These are phyloP conservation scores for Pythium dissimile DNA, from an alignment of 352 stramenopile genomes.

Conservation along the genomic window DNA sequence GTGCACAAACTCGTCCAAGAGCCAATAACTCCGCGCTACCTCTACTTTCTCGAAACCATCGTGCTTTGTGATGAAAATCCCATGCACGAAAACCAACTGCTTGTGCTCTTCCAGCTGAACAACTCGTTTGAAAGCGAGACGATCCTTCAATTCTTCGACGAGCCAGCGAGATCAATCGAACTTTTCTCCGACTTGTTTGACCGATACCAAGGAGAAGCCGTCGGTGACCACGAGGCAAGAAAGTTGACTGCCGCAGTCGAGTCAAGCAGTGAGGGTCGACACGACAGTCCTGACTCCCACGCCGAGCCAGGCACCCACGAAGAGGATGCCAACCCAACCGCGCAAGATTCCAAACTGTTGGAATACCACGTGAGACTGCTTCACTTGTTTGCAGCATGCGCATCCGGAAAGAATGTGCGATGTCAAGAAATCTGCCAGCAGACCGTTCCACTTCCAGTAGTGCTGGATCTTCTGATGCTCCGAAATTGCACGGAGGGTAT, in stretches of 20 bases:
- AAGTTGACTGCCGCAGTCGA: too few relatives aligned
- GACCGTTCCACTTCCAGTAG: conserved; percentile 40
- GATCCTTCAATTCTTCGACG: conserved; percentile 57
- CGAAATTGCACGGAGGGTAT: conserved; percentile 45
- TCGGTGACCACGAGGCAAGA: background rate
- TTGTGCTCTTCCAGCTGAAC: conserved; percentile 67
- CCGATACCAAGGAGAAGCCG: conserved; percentile 6
- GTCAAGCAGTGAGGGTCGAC: too few relatives aligned
- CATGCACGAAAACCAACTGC: conserved; percentile 57
- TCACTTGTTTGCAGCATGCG: conserved; percentile 60
- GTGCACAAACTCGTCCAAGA: conserved; percentile 39
- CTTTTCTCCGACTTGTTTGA: conserved; percentile 34
- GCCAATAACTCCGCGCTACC: conserved; percentile 42
- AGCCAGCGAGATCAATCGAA: conserved; percentile 21
- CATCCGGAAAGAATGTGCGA: conserved; percentile 51
- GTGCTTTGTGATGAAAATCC: conserved; percentile 57
- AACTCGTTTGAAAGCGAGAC: conserved; percentile 50
- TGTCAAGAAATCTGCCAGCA: conserved; percentile 71
- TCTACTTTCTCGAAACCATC: conserved; percentile 59
- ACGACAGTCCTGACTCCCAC: too few relatives aligned
- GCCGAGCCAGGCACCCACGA: too few relatives aligned
- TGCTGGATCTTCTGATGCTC: conserved; percentile 38
- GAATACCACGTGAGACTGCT: conserved; percentile 59
- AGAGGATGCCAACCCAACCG: background rate
- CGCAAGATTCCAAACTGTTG: conserved; percentile 27